These are phyloP conservation scores for Kurtzmaniella cleridarum DNA, from an alignment of 805 yeast species.

Conservation along the genomic window DNA sequence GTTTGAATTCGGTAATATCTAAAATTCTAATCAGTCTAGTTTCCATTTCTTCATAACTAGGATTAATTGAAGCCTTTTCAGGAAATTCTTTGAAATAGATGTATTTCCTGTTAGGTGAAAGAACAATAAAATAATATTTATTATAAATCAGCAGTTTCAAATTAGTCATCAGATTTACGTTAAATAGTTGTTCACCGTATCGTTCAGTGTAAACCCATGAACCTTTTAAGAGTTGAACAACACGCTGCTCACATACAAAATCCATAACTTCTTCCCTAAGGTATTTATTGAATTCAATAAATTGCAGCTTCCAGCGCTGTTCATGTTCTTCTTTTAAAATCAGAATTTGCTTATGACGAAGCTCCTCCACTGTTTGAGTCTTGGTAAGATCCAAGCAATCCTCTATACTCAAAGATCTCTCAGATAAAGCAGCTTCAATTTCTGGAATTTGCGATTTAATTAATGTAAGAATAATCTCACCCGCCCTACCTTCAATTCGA, in stretches of 20 bases:
- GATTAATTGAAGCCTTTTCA: conserved; percentile 41
- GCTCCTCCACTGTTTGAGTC: conserved; percentile 37
- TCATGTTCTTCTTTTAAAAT: conserved; percentile 32
- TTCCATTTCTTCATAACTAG: conserved; percentile 56
- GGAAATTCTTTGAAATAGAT: conserved; percentile 57
- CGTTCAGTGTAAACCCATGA: conserved; percentile 72
- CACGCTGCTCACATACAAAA: conserved; percentile 72
- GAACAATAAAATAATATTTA: conserved; percentile 49
- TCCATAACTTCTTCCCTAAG: conserved; percentile 56
- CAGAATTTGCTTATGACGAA: conserved; percentile 52
- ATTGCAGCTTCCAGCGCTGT: conserved; percentile 40
- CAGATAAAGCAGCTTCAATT: conserved; percentile 22
- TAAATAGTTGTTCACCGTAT: conserved; percentile 34
- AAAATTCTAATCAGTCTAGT: conserved; percentile 46
- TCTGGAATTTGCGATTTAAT: conserved; percentile 27
- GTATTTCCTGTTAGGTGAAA: conserved; percentile 63
- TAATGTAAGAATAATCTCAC: conserved; percentile 44
- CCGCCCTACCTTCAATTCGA: conserved; percentile 41
- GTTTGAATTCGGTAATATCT: conserved; percentile 46
- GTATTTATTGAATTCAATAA: conserved; percentile 43
- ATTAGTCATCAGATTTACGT: conserved; percentile 5
- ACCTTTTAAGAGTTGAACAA: conserved; percentile 66
- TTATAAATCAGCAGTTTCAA: conserved; percentile 6
- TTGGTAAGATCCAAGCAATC: conserved; percentile 42
- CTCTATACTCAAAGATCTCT: conserved; percentile 27